Percentiles rank a stretch among this genome's conserved stretches.
Conservation (phyloP, 2,329 filamentous ascomycete genomes). For the Aspergillus clavatus region DNA sequence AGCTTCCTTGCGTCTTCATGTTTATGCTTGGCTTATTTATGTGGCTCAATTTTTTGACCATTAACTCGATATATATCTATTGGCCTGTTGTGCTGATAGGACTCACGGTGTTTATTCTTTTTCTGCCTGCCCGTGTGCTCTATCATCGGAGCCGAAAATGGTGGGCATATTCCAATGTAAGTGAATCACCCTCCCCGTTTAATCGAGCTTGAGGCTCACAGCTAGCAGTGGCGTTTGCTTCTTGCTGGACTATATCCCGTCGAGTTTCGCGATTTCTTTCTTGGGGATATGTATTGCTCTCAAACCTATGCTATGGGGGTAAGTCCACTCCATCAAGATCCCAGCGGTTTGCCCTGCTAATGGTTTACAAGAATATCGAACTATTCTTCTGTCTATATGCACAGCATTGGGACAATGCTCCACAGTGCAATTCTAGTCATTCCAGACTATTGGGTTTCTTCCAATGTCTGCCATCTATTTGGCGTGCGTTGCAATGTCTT, state of each 20-base stretch:
- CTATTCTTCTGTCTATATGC: constrained; percentile 93
- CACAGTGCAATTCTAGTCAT: constrained; percentile 77
- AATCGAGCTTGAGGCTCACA: constrained; percentile 11
- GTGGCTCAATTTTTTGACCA: constrained; percentile 82
- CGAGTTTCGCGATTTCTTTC: constrained; percentile 94
- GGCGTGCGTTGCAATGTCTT: constrained; percentile 86
- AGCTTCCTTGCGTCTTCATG: constrained; percentile 78
- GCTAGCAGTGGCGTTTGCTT: constrained; percentile 68
- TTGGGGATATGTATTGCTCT: constrained; percentile 97
- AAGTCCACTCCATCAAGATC: constrained; percentile 34
- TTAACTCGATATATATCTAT: constrained; percentile 68
- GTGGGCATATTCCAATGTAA: constrained; percentile 83
- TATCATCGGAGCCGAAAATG: constrained; percentile 75
- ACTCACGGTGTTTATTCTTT: constrained; percentile 62
- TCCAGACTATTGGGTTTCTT: constrained; percentile 85
- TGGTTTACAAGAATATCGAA: constrained; percentile 64
- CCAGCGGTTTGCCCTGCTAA: constrained; percentile 17
- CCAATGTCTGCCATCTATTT: constrained; percentile 74
- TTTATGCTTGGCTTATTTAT: constrained; percentile 71
- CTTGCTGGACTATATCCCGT: constrained; percentile 86
- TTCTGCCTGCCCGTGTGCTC: constrained; percentile 69
- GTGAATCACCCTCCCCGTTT: constrained; percentile 31
- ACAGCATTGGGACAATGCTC: constrained; percentile 66
- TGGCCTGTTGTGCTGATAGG: constrained; percentile 78
- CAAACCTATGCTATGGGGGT: constrained; percentile 84